Evolutionary conservation across 495 filamentous ascomycete species (phyloP).

Genomic region (Daldinia caldariorum): DNA sequence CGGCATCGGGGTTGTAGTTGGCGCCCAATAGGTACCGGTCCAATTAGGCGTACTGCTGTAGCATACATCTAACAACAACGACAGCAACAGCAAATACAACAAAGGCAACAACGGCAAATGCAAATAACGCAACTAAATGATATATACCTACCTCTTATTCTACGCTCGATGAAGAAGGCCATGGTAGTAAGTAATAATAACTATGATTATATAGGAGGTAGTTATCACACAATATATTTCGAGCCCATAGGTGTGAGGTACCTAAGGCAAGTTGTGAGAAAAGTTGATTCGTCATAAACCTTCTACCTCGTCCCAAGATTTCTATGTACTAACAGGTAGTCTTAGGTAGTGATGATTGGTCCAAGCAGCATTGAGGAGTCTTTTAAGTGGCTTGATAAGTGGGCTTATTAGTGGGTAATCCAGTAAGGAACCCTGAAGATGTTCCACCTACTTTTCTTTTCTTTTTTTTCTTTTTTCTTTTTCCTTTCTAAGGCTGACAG

Average conservation of each 20-base stretch:
- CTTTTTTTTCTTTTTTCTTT: too few species aligned
- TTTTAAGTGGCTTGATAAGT: slow-evolving; percentile 8
- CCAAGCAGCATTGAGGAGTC: background rate
- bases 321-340: too few species aligned
- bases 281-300: background rate
- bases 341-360: background rate
- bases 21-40: background rate
- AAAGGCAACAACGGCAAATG: too few species aligned
- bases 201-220: too few species aligned
- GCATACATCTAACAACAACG: background rate
- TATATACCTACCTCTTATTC: background rate
- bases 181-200: background rate
- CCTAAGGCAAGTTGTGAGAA: background rate
- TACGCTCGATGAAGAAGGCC: background rate
- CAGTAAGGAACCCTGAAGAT: background rate
- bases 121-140: background rate
- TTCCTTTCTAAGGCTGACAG: background rate
- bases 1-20: background rate
- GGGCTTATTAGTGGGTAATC: background rate
- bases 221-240: too few species aligned
- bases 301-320: background rate
- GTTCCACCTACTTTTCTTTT: background rate
- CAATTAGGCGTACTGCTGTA: background rate
- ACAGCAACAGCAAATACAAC: background rate
- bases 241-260: too few species aligned